Conservation (phyloP, 2,329 filamentous ascomycete species). For the Neurospora sp. region DNA sequence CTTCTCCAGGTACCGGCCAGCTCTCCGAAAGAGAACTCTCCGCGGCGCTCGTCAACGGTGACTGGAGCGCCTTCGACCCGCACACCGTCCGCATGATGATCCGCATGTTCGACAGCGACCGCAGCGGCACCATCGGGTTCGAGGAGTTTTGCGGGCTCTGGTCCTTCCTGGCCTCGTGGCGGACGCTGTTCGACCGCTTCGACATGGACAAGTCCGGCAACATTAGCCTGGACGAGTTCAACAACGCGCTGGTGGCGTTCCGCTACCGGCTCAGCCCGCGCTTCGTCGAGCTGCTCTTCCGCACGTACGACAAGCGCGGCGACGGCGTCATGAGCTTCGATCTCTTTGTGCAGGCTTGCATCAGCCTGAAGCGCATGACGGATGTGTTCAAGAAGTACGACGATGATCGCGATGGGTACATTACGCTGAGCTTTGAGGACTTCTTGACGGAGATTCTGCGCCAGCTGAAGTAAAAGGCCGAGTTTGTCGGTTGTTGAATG, state of each 20-base stretch:
- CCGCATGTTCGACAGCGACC: conserved; percentile 95
- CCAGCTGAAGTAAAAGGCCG: conserved; percentile 39
- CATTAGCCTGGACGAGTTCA: conserved; percentile 80
- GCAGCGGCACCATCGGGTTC: conserved; percentile 81
- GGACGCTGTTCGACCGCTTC: conserved; percentile 89
- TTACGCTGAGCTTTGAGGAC: conserved; percentile 73
- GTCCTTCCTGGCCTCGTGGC: conserved; percentile 92
- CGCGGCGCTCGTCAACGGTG: conserved; percentile 86
- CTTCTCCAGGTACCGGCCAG: conserved; percentile 57
- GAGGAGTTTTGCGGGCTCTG: conserved; percentile 94
- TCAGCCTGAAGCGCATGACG: conserved; percentile 95
- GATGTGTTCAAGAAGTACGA: conserved; percentile 99
- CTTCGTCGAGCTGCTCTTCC: conserved; percentile 79
- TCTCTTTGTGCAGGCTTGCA: conserved; percentile 94
- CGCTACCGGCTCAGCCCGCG: conserved; percentile 70
- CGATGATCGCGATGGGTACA: conserved; percentile 89
- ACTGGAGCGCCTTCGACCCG: conserved; percentile 85
- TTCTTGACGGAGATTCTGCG: conserved; percentile 61
- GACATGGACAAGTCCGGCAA: conserved; percentile 79
- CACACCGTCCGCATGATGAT: conserved; percentile 99
- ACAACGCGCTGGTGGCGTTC: conserved; percentile 82
- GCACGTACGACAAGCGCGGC: conserved; percentile 72
- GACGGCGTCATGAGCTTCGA: conserved; percentile 79
- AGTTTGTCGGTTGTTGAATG: neutral
- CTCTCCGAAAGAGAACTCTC: conserved; percentile 81